phyloP scores from a whole-genome alignment of 805 yeast genomes.

The Candida silvatica region DNA sequence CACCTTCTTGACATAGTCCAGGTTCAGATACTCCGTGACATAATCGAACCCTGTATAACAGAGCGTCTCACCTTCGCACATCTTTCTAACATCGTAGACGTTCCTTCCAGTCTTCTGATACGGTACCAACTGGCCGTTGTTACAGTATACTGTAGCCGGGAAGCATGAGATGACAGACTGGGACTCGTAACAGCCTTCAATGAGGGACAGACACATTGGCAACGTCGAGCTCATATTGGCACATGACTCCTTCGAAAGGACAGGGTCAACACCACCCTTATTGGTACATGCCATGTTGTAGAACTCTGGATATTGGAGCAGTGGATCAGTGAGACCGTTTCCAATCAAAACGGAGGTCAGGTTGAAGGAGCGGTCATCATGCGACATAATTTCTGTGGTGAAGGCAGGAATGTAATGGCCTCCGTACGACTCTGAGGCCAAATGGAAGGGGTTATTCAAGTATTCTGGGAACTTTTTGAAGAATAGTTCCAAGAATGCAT shows the following conservation, averaged over 20 bases:
- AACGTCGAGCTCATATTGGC: constrained; percentile 49
- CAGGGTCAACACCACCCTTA: constrained; percentile 70
- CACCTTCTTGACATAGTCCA: constrained; percentile 41
- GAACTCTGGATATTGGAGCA: constrained; percentile 68
- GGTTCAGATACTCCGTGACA: constrained; percentile 44
- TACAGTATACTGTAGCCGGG: constrained; percentile 54
- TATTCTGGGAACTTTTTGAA: constrained; percentile 78
- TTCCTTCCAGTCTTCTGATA: constrained; percentile 51
- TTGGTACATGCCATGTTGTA: constrained; percentile 92
- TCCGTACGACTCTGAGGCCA: constrained; percentile 80
- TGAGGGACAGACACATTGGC: constrained; percentile 57
- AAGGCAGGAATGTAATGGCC: constrained; percentile 77
- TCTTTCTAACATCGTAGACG: constrained; percentile 54
- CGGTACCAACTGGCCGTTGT: constrained; percentile 53
- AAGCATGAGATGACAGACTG: constrained; percentile 51
- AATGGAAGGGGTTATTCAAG: constrained; percentile 51
- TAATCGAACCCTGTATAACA: constrained; percentile 46
- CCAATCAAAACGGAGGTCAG: constrained; percentile 81
- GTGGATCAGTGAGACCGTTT: constrained; percentile 85
- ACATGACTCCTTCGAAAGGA: constrained; percentile 63
- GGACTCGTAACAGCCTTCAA: constrained; percentile 56
- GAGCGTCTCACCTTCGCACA: constrained; percentile 41
- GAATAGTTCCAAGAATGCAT: constrained; percentile 74
- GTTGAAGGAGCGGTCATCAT: constrained; percentile 47
- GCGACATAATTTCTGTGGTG: constrained; percentile 46